Percentiles rank a stretch among this genome's conserved stretches.
Conservation (phyloP, 192 early-diverging fungal species). For the Entomortierella parvispora region DNA sequence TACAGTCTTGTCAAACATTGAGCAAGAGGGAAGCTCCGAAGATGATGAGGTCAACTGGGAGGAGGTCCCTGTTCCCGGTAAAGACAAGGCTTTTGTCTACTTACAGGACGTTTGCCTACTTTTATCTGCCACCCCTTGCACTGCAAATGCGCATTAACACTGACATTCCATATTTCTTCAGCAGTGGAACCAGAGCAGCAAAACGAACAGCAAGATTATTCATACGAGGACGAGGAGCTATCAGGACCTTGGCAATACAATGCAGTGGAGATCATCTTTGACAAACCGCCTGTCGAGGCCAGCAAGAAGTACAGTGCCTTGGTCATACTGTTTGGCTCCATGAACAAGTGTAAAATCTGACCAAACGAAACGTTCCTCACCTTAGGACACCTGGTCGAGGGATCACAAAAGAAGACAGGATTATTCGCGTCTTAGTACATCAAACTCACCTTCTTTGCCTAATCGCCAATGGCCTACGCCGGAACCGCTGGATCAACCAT, state of each 20-base stretch:
- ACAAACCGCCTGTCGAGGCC: conserved; percentile 25
- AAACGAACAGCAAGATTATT: not conserved
- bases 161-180: too few relatives aligned
- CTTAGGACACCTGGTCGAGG: conserved; percentile 47
- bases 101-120: too few relatives aligned
- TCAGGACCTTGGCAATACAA: conserved; percentile 52
- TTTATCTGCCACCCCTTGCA: too few relatives aligned
- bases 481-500: conserved; percentile 65
- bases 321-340: not conserved
- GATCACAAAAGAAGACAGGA: conserved; percentile 62
- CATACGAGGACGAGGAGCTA: conserved; percentile 37
- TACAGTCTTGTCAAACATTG: not conserved
- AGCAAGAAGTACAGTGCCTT: conserved; percentile 28
- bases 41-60: conserved; percentile 60
- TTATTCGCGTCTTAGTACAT: conserved; percentile 63
- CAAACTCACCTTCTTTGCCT: conserved; percentile 70
- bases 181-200: conserved; percentile 1
- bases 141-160: too few relatives aligned
- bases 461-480: conserved; percentile 58
- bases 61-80: conserved; percentile 47
- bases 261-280: conserved; percentile 47
- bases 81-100: not conserved
- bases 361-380: not conserved
- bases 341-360: not conserved
- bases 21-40: conserved; percentile 21